A percentile compares a stretch with the other conserved stretches of the same genome.
Evolutionary conservation across 2,329 filamentous ascomycete species (phyloP).

Genomic region (Aspergillus sp.): DNA sequence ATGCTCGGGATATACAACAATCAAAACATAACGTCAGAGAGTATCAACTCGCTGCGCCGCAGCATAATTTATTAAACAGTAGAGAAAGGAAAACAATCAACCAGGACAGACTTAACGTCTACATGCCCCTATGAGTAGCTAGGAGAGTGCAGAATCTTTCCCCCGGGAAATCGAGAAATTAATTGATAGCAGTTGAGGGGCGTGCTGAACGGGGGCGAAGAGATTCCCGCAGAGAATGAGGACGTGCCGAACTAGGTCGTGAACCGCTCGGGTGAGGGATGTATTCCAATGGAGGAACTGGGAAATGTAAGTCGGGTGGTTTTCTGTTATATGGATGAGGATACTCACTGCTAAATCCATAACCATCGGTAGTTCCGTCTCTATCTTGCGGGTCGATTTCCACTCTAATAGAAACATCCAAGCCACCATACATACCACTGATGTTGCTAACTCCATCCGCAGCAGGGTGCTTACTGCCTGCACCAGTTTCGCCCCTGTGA

Average conservation of each 20-base stretch:
- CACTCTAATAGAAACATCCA: constrained; percentile 43
- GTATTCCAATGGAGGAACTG: constrained; percentile 16
- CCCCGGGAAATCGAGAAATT: background rate
- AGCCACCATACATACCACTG: constrained; percentile 35
- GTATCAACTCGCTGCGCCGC: too few species aligned
- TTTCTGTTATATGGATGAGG: background rate
- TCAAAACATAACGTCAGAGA: too few species aligned
- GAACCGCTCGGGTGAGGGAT: constrained; percentile 5
- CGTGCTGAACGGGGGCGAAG: constrained; percentile 7
- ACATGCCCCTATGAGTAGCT: too few species aligned
- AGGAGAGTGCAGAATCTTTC: too few species aligned
- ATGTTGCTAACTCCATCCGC: constrained; percentile 46
- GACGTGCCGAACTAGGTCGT: constrained; percentile 8
- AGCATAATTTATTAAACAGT: too few species aligned
- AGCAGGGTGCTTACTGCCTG: constrained; percentile 73
- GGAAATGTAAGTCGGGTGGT: constrained; percentile 2
- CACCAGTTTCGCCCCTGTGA: constrained; percentile 69
- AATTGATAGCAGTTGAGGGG: constrained; percentile 9
- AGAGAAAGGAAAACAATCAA: too few species aligned
- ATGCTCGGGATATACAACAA: too few species aligned
- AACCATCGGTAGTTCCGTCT: constrained; percentile 41
- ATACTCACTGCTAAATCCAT: constrained; percentile 45
- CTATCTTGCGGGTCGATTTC: constrained; percentile 42
- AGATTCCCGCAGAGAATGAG: constrained; percentile 4
- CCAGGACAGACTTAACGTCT: too few species aligned